Base-by-base conservation (phyloP, 2,329 filamentous ascomycete genomes). In the Diaporthe eres region DNA sequence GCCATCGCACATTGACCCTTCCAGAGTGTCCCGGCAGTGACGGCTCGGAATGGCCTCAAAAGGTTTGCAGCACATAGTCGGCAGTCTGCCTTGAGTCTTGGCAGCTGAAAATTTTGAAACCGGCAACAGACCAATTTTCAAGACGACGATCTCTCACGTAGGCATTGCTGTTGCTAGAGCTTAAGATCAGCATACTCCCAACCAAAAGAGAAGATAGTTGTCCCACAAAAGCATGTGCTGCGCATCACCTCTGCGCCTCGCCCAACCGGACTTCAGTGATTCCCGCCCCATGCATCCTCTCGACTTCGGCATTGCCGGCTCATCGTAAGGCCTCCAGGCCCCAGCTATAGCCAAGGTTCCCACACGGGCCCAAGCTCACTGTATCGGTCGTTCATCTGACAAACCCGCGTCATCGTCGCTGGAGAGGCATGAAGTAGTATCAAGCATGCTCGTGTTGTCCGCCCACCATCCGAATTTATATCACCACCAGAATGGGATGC, bases 161-260 rank as follows among this genome's bases (percentile, higher is more conserved):
- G 34, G 65, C 65, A 55, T 70, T 70, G 49, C 17, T 42, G 22
- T 22, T 13, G 49, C 34, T 42, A 70, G 65, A 42, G 34, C 65
- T 55, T 70, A 70, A 55, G 65, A 70, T 70, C 65, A 70, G 65
- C 65, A 70, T 28, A 70, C 49, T 55, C 49, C 65, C 65, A 42
- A 10, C 49, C 65, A 22, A 22, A 53, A 55, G 22, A 12, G 49
- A 70, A 28, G 15, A 55, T 42, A 55, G 34, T 55, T 55, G 49
- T 42, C 13, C 65, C 65, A 55, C 65, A 15, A n/a, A 25, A 55
- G 34, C 12, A 39, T 53, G 8, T 53, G 47, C 65, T 39, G 37
- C 1, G 31, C 65, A 53, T 55, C 65, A 39, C n/a, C 1, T 53
- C 65, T 42, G 49, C 47, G 65, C 49, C 65, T 42, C 34, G 34